Conservation (phyloP, 768 basidiomycete genomes). For the Mycena latifolia region DNA sequence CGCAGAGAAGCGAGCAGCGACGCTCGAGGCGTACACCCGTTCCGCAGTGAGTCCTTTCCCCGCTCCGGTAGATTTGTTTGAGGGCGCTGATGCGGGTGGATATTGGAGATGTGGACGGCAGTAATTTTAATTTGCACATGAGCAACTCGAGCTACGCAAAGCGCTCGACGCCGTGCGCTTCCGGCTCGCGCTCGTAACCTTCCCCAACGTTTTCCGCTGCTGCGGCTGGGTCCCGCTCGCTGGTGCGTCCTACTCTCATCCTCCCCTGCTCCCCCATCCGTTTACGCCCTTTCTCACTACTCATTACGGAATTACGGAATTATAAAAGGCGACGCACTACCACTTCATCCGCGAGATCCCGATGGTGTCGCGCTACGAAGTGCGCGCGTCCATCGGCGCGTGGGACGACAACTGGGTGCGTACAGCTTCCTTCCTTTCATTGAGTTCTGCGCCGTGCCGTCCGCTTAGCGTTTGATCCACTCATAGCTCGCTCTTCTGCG, state of each 20-base stretch:
- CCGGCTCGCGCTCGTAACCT: slow-evolving; percentile 59
- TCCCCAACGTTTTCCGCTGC: slow-evolving; percentile 68
- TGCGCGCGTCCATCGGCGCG: slow-evolving; percentile 56
- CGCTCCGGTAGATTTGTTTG: not conserved
- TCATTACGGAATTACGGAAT: too few relatives aligned
- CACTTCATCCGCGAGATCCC: slow-evolving; percentile 65
- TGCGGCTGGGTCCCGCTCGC: slow-evolving; percentile 75
- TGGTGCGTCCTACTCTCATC: slow-evolving; percentile 35
- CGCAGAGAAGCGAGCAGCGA: slow-evolving; percentile 42
- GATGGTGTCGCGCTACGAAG: slow-evolving; percentile 59
- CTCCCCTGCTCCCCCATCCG: not conserved
- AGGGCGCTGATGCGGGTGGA: not conserved
- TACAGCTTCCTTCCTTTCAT: too few relatives aligned
- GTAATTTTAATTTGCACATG: slow-evolving; percentile 80
- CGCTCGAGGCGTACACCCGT: slow-evolving; percentile 57
- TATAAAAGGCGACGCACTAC: slow-evolving; percentile 64
- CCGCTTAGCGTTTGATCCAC: too few relatives aligned
- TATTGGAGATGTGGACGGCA: slow-evolving; percentile 64
- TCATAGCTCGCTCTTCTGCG: too few relatives aligned
- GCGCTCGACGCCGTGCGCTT: slow-evolving; percentile 65
- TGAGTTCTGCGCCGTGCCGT: too few relatives aligned
- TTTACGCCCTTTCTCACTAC: too few relatives aligned
- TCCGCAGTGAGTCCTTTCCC: slow-evolving; percentile 55
- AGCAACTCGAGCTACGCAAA: slow-evolving; percentile 79
- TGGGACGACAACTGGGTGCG: slow-evolving; percentile 73